Percentiles rank a stretch among this genome's conserved stretches.
These are phyloP conservation scores for Pythium periplocum DNA, from an alignment of 352 stramenopile species.

Conservation along the genomic window DNA sequence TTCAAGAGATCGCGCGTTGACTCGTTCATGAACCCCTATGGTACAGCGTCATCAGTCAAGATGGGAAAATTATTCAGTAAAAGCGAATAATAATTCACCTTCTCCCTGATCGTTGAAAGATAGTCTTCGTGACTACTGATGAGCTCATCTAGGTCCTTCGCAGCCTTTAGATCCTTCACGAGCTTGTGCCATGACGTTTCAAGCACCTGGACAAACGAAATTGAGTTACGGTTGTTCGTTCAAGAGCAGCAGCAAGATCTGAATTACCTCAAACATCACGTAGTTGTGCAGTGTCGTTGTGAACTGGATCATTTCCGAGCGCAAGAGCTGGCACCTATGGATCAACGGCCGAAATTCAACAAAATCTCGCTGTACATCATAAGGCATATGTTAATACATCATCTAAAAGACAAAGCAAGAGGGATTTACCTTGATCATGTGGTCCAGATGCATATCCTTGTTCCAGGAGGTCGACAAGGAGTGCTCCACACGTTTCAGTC, in stretches of 20 bases:
- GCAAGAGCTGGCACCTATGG: conserved; percentile 92
- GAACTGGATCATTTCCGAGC: conserved; percentile 98
- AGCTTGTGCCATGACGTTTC: conserved; percentile 94
- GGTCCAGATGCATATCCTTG: conserved; percentile 94
- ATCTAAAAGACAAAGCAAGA: neutral
- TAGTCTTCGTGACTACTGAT: conserved; percentile 96
- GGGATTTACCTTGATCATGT: conserved; percentile 84
- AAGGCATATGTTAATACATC: conserved; percentile 5
- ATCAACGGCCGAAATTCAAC: conserved; percentile 50
- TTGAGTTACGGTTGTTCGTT: no score
- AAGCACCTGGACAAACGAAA: conserved; percentile 49
- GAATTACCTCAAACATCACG: conserved; percentile 95
- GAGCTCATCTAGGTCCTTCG: conserved; percentile 93
- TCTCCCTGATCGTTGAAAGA: conserved; percentile 87
- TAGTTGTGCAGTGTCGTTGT: conserved; percentile 97
- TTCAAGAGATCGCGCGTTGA: conserved; percentile 63
- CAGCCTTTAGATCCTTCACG: conserved; percentile 83
- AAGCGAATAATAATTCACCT: conserved; percentile 30
- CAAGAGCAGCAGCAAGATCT: neutral
- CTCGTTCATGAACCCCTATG: conserved; percentile 80
- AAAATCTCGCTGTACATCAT: conserved; percentile 14
- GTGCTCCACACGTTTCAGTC: conserved; percentile 87
- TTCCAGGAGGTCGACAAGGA: conserved; percentile 96
- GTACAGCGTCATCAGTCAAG: no score
- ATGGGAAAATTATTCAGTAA: no score